Conservation (phyloP, 1,139 yeast species). For the Schwanniomyces etchellsii region DNA sequence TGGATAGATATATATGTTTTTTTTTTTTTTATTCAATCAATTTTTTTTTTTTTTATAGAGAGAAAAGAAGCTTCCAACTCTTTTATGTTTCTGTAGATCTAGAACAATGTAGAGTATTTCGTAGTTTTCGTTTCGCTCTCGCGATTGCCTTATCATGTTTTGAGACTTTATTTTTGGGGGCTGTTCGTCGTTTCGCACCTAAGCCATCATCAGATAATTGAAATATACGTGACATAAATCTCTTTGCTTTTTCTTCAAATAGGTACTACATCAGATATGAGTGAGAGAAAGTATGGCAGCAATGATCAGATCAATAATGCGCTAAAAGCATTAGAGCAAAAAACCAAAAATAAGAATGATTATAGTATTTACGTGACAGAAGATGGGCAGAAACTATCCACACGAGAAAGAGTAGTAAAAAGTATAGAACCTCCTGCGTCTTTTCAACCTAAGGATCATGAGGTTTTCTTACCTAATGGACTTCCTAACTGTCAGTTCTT, state of each 20-base stretch:
- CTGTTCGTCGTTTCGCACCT: too few species aligned
- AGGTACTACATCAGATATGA: too few species aligned
- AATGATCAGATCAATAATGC: slow-evolving; percentile 63
- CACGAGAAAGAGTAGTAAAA: slow-evolving; percentile 63
- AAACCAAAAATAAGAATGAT: slow-evolving; percentile 35
- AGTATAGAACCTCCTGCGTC: slow-evolving; percentile 68
- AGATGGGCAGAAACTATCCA: slow-evolving; percentile 61
- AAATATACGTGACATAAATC: too few species aligned
- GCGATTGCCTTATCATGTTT: too few species aligned
- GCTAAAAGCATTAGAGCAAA: slow-evolving; percentile 60
- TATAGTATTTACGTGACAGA: slow-evolving; percentile 56
- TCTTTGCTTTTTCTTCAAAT: too few species aligned
- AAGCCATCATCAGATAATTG: too few species aligned
- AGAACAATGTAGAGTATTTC: too few species aligned
- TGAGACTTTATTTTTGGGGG: too few species aligned
- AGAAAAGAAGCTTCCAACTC: too few species aligned
- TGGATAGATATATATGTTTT: not conserved
- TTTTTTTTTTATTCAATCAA: not conserved
- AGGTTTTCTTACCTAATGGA: slow-evolving; percentile 59
- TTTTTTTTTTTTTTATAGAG: slow-evolving; percentile 1
- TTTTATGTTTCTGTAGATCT: too few species aligned
- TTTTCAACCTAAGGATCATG: slow-evolving; percentile 57
- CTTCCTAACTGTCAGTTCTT: slow-evolving; percentile 71
- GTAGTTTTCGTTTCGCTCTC: too few species aligned
- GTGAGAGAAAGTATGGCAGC: not conserved